phyloP scores from a whole-genome alignment of 1,139 yeast genomes.

The Geotrichum carabidarum region DNA sequence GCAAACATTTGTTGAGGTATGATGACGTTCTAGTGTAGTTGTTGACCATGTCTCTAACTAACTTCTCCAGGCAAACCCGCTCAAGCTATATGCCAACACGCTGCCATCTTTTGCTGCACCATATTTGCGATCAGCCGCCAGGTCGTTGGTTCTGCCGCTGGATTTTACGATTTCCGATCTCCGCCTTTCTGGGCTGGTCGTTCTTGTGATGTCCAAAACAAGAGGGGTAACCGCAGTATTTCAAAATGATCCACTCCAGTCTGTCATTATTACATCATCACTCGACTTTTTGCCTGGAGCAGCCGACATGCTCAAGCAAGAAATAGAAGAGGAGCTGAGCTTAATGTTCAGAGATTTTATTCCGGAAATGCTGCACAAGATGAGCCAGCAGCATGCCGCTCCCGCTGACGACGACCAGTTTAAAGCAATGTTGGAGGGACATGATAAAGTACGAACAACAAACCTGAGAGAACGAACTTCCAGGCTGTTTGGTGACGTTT shows the following conservation, averaged over 20 bases:
- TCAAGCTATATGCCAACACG: constrained; percentile 49
- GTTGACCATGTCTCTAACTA: neutral
- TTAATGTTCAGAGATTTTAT: constrained; percentile 72
- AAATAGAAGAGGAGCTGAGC: constrained; percentile 63
- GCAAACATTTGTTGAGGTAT: constrained; percentile 61
- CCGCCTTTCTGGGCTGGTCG: constrained; percentile 60
- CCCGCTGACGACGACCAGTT: constrained; percentile 3
- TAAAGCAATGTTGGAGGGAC: constrained; percentile 3
- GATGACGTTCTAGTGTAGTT: neutral
- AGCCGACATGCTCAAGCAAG: constrained; percentile 61
- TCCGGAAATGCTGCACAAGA: constrained; percentile 67
- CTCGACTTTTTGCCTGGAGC: constrained; percentile 72
- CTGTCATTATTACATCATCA: constrained; percentile 66
- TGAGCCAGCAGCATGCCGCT: constrained; percentile 7
- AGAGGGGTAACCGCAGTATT: constrained; percentile 70
- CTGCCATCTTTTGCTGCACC: constrained; percentile 51
- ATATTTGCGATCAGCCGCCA: constrained; percentile 48
- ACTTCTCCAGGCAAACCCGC: constrained; percentile 53
- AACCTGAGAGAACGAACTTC: neutral
- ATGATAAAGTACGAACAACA: constrained; percentile 2
- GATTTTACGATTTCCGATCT: constrained; percentile 60
- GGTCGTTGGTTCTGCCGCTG: constrained; percentile 61
- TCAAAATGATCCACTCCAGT: constrained; percentile 69
- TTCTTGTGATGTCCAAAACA: constrained; percentile 61
- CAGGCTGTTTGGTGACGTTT: neutral